phyloP scores from a whole-genome alignment of 2,329 filamentous ascomycete species.

The Botrytis pseudocinerea region DNA sequence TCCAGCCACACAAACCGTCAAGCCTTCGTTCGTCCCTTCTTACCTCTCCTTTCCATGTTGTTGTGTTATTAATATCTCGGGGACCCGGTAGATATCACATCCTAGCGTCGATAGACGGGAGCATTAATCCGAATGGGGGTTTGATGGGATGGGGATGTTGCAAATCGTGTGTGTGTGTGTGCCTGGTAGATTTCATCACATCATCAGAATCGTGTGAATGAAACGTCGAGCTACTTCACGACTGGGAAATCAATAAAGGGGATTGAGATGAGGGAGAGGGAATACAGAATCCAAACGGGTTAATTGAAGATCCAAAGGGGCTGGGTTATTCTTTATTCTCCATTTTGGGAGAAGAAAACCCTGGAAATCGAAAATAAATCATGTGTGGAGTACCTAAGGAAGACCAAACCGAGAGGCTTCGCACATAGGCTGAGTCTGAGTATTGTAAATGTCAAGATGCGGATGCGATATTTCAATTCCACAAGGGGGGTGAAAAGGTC shows the following conservation, averaged over 20 bases:
- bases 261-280: not conserved
- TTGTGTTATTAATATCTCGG: slow-evolving; percentile 9
- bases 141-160: not conserved
- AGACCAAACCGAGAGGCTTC: not conserved
- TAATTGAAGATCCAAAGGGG: too few relatives aligned
- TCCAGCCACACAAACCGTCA: too few relatives aligned
- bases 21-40: not conserved
- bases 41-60: not conserved
- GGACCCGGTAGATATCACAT: not conserved
- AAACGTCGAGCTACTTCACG: not conserved
- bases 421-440: slow-evolving; percentile 10
- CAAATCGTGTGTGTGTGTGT: not conserved
- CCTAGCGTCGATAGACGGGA: slow-evolving; percentile 16
- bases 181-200: not conserved
- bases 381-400: not conserved
- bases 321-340: not conserved
- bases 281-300: not conserved
- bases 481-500: not conserved
- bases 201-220: not conserved
- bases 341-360: not conserved
- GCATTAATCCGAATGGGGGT: slow-evolving; percentile 19
- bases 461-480: not conserved
- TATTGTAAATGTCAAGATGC: not conserved
- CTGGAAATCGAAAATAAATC: not conserved
- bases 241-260: not conserved